Evolutionary conservation across 371 early-diverging fungal species (phyloP).

Genomic region (Capillidium heterosporum): DNA sequence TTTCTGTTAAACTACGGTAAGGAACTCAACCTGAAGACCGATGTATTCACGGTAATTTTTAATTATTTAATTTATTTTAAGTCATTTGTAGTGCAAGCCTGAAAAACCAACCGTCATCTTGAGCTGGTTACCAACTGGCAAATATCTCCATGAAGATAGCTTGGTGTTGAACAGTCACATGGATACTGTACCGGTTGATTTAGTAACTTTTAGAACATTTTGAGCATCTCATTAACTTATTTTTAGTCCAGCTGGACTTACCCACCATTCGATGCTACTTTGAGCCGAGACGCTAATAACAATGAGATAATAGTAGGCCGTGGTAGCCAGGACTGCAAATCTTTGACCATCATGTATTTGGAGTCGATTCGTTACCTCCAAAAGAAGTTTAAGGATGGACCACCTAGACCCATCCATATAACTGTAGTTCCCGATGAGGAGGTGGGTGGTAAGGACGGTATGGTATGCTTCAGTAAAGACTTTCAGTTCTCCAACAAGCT

Average conservation of each 20-base stretch:
- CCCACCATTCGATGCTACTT: constrained; percentile 49
- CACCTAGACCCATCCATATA: constrained; percentile 42
- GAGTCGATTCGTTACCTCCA: constrained; percentile 45
- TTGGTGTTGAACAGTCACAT: constrained; percentile 62
- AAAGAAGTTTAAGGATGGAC: constrained; percentile 18
- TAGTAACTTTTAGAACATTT: constrained; percentile 7
- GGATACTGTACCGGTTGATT: constrained; percentile 69
- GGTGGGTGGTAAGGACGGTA: constrained; percentile 56
- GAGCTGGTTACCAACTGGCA: constrained; percentile 31
- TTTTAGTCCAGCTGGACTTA: constrained; percentile 37
- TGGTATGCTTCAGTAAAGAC: constrained; percentile 36
- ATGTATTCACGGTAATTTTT: constrained; percentile 21
- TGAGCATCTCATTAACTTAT: neutral
- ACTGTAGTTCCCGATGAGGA: constrained; percentile 62
- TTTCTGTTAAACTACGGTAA: constrained; percentile 38
- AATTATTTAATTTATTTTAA: neutral
- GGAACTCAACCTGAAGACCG: constrained; percentile 36
- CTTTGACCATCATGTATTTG: constrained; percentile 45
- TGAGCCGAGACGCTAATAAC: constrained; percentile 19
- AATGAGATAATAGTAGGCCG: constrained; percentile 52
- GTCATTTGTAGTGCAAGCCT: neutral
- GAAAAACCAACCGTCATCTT: constrained; percentile 54
- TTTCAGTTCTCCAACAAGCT: constrained; percentile 30
- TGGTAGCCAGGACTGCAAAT: constrained; percentile 75
- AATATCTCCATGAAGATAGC: constrained; percentile 24